A percentile compares a stretch with the other conserved stretches of the same genome.
These are phyloP conservation scores for Fragaria vesca DNA, from an alignment of 306 rosid genomes.

Conservation along the genomic window DNA sequence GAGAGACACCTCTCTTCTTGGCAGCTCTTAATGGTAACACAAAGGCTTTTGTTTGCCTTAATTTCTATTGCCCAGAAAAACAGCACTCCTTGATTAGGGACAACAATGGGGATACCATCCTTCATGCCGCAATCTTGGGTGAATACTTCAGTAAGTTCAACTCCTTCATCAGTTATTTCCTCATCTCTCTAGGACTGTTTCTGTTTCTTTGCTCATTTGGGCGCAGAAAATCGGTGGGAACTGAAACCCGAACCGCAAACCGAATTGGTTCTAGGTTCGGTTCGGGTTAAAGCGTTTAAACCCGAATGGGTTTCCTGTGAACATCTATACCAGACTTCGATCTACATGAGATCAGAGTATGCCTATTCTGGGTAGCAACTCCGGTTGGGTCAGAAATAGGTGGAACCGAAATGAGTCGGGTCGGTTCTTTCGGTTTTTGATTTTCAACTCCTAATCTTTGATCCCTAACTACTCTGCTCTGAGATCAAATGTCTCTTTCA, in stretches of 20 bases:
- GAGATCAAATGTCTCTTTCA: neutral
- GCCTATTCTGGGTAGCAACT: neutral
- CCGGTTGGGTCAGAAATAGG: neutral
- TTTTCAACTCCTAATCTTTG: neutral
- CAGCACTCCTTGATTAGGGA: neutral
- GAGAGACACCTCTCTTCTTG: conserved; percentile 32
- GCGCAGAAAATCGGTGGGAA: neutral
- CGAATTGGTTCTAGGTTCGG: neutral
- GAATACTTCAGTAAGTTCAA: conserved; percentile 27
- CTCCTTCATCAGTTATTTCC: neutral
- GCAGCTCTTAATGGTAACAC: conserved; percentile 27
- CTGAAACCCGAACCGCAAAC: neutral
- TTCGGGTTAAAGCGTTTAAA: neutral
- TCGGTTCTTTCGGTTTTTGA: neutral
- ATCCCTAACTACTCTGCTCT: neutral
- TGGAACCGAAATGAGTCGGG: neutral
- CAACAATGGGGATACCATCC: conserved; percentile 23
- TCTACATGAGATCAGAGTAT: neutral
- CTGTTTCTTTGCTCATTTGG: neutral
- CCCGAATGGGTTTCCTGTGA: neutral
- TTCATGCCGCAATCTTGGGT: conserved; percentile 22
- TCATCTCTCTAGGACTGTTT: neutral
- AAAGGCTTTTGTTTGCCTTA: conserved; percentile 16
- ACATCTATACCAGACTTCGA: too few relatives aligned
- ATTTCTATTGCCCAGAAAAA: neutral